Base-by-base conservation (phyloP, 768 basidiomycete genomes). In the Pholiota microspora region DNA sequence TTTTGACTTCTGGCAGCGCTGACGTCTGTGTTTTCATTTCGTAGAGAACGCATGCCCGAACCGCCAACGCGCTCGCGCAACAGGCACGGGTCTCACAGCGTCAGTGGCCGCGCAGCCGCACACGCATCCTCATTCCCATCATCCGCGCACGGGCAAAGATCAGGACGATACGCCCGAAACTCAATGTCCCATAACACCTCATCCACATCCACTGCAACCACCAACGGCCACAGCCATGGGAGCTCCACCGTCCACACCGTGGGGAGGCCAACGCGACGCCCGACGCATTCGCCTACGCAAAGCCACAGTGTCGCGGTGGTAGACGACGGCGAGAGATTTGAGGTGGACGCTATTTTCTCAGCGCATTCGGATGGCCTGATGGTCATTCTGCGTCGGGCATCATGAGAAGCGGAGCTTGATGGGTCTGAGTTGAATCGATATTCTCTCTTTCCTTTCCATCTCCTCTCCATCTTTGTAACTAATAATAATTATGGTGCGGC, bases 281-380 rank as follows among this genome's bases (percentile, higher is more conserved):
- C 53, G 16, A 44, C 56, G 10, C 36, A 50, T 27, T 51, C 60
- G 21, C 54, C 58, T 9, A 52, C 60, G 31, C 59, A 58, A 54
- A 12, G 29, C n/a, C n/a, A n/a, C n/a, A n/a, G n/a, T n/a, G n/a
- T n/a, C 29, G 29, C 29, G 29, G 29, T 31, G 29, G 7, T 6
- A 12, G 58, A 64, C 61, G 36, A 61, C 54, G 71, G 69, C 8
- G 71, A 69, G 13, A 79, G 79, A 60, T 73, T 86, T 50, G 59
- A 74, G 28, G 88, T 92, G 10, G 90, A 92, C 62, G 86, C 89
- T 2, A 91, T 92, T 51, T 91, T 92, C 64, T 89, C 88, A 29
- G 89, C 87, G 4, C 90, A 92, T 65, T 92, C 90, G 25, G 90
- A 92, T 64, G 90, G 90, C 4, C 74, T 92, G 53, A 82, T 92